Evolutionary conservation across 306 rosid genomes (phyloP).

Genomic region (Fragaria vesca): DNA sequence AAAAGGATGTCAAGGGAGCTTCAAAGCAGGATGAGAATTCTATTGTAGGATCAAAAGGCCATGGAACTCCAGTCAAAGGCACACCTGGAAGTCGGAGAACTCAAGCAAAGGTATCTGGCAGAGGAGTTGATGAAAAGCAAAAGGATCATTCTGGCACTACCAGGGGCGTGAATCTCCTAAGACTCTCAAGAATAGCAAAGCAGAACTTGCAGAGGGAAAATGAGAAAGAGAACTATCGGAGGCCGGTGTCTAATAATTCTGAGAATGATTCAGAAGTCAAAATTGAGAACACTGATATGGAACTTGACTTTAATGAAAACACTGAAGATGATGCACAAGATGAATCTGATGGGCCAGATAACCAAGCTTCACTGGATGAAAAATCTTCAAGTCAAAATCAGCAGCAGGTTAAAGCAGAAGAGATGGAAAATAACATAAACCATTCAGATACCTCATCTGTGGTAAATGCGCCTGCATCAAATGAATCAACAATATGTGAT

Average conservation of each 20-base stretch:
- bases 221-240: conserved; percentile 95
- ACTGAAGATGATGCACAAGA: conserved; percentile 76
- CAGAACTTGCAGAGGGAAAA: conserved; percentile 83
- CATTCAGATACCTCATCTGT: conserved; percentile 47
- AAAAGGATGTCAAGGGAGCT: conserved; percentile 64
- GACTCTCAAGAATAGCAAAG: conserved; percentile 92
- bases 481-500: conserved; percentile 48
- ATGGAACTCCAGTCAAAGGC: conserved; percentile 70
- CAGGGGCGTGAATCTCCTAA: conserved; percentile 76
- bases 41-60: conserved; percentile 48
- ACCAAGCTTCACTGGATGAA: conserved; percentile 47
- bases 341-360: conserved; percentile 68
- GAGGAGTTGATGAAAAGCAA: conserved; percentile 60
- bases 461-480: conserved; percentile 41
- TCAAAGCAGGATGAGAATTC: conserved; percentile 73
- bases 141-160: conserved; percentile 54
- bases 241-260: conserved; percentile 62
- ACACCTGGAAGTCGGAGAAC: conserved; percentile 64
- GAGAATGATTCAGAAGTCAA: conserved; percentile 88
- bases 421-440: conserved; percentile 41
- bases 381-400: conserved; percentile 43
- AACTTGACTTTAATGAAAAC: conserved; percentile 91
- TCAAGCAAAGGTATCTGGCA: conserved; percentile 69
- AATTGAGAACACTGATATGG: conserved; percentile 96
- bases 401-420: conserved; percentile 55